Base-by-base conservation (phyloP, 768 basidiomycete species). In the Hericium rajendrae region DNA sequence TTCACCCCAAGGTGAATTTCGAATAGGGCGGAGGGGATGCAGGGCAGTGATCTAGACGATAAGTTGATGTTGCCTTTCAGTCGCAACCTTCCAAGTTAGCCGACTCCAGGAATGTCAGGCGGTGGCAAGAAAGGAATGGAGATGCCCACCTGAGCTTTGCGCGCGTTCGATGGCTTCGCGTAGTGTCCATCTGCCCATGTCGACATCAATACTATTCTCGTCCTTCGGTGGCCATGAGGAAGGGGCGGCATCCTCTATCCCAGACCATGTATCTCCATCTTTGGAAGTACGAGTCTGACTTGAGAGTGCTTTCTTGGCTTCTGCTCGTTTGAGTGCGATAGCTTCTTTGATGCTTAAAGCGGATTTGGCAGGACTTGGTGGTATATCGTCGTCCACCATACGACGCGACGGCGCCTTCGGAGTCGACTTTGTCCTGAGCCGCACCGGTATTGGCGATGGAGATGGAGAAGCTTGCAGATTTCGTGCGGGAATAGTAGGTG, bases 141-240 rank as follows among this genome's bases (percentile, higher is more conserved):
- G 37, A 46, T 51, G 37, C 75, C 78, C 69, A 90, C 89, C 89
- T 75, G 86, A 85, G 62, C 78, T 86, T 53, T 85, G 80, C 11
- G 82, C 87, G 50, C 84, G 83, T 62, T 90, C 87, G 41, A 92
- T 91, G 0, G 84, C 79, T 64, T 91, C 87, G 55, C 81, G 78
- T 53, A 88, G 70, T 13, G 86, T 77, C 70, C 81, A 81, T 46
- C 89, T 73, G 28, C 88, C 86, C 0, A 85, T 71, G 6, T 81
- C 72, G 55, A 83, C 79, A 18, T 69, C 71, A 15, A 76, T 69
- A 1, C 78, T 81, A 11, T 77, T 78, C 26, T 71, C 64, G 20
- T 24, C 24, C 41, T 67, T 63, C 0, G 60, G 54, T 20, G 51
- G 59, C 16, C 52, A 57, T 4, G 48, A 12, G 3, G 56, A 56